Conservation (phyloP, 1,284 basidiomycete species). For the Malassezia restricta region DNA sequence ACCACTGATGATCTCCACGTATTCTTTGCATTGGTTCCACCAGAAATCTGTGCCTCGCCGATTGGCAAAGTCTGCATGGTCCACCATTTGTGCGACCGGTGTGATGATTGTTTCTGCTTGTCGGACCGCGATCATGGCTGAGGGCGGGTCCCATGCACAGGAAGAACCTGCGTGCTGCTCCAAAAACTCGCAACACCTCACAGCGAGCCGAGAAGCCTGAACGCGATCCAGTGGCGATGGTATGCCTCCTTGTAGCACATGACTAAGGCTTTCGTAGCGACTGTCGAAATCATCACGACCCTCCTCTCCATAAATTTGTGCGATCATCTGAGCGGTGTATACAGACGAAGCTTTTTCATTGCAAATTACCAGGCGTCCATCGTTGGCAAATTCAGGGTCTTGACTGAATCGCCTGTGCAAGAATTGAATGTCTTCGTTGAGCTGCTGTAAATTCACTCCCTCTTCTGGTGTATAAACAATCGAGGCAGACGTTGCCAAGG, state of each 20-base stretch:
- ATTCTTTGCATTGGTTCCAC: slow-evolving; percentile 56
- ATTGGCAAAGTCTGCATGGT: slow-evolving; percentile 78
- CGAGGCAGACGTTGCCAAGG: slow-evolving; percentile 80
- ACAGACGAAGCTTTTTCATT: slow-evolving; percentile 71
- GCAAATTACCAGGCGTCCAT: slow-evolving; percentile 77
- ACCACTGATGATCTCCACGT: slow-evolving; percentile 55
- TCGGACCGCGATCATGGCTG: slow-evolving; percentile 83
- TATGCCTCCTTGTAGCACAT: slow-evolving; percentile 87
- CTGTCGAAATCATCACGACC: slow-evolving; percentile 84
- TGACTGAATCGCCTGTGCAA: slow-evolving; percentile 72
- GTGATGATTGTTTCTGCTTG: slow-evolving; percentile 68
- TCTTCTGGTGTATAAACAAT: slow-evolving; percentile 87
- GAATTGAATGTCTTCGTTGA: slow-evolving; percentile 77
- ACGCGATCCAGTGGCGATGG: slow-evolving; percentile 88
- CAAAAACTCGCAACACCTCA: slow-evolving; percentile 87
- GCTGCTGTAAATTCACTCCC: slow-evolving; percentile 68
- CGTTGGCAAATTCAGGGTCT: slow-evolving; percentile 75
- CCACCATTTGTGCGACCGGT: slow-evolving; percentile 67
- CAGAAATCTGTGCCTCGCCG: slow-evolving; percentile 66
- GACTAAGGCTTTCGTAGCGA: slow-evolving; percentile 80
- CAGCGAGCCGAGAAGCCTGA: slow-evolving; percentile 73
- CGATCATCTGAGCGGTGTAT: slow-evolving; percentile 83
- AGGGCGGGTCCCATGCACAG: slow-evolving; percentile 52
- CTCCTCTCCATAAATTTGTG: slow-evolving; percentile 87
- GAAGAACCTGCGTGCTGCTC: slow-evolving; percentile 51